These are phyloP conservation scores for Microglena sp. DNA, from an alignment of 139 green algal species.

Conservation along the genomic window DNA sequence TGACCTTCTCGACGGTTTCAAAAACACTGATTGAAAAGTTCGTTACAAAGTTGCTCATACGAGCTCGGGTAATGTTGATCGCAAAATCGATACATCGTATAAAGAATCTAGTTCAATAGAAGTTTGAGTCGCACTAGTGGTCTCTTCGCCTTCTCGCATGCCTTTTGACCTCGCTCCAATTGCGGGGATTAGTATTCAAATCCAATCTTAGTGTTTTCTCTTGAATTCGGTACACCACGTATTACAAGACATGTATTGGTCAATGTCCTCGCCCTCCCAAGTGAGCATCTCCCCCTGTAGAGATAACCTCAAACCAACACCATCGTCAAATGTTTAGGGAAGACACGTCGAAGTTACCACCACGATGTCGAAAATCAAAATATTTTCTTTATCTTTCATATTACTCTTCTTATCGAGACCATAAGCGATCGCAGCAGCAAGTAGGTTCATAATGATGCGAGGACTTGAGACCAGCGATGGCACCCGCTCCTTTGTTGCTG, in stretches of 20 bases:
- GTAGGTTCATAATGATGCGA: constrained; percentile 96
- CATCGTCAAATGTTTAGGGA: constrained; percentile 90
- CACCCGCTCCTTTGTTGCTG: constrained; percentile 85
- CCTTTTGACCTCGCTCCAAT: constrained; percentile 65
- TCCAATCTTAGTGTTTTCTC: constrained; percentile 62
- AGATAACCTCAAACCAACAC: constrained; percentile 49
- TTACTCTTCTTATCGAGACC: constrained; percentile 78
- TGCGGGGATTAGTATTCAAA: constrained; percentile 66
- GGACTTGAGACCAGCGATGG: constrained; percentile 47
- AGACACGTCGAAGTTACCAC: constrained; percentile 91
- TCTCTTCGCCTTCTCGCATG: constrained; percentile 88
- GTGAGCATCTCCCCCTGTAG: constrained; percentile 34
- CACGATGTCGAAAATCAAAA: constrained; percentile 91
- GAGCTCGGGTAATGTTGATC: constrained; percentile 82
- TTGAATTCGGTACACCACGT: constrained; percentile 66
- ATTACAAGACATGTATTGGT: constrained; percentile 24
- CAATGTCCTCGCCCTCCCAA: constrained; percentile 57
- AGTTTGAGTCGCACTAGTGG: constrained; percentile 50
- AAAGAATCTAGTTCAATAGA: constrained; percentile 93
- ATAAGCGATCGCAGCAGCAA: constrained; percentile 81
- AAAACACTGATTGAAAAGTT: constrained; percentile 80
- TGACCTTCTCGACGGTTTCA: neutral
- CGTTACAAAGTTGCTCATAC: constrained; percentile 95
- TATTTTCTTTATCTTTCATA: constrained; percentile 56
- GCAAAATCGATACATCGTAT: constrained; percentile 94